phyloP scores from a whole-genome alignment of 2,329 filamentous ascomycete species.

The Penicillium sumatraense region DNA sequence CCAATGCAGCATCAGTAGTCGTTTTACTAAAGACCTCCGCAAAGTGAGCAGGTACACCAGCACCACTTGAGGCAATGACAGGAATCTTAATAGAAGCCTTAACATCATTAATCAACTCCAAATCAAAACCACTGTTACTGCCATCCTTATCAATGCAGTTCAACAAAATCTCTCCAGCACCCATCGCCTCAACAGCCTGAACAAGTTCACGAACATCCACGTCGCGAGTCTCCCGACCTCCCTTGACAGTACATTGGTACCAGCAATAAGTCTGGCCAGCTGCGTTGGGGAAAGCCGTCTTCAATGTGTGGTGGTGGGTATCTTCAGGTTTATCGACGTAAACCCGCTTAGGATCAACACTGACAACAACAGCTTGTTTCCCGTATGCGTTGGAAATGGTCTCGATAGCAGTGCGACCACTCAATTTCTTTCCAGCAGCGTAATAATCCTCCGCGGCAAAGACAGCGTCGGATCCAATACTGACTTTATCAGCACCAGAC shows the following conservation, averaged over 20 bases:
- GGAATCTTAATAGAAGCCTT: constrained; percentile 88
- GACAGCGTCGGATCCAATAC: constrained; percentile 93
- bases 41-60: constrained; percentile 86
- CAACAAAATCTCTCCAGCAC: constrained; percentile 87
- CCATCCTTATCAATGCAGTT: constrained; percentile 99
- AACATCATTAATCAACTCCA: constrained; percentile 87
- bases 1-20: constrained; percentile 85
- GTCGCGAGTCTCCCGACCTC: constrained; percentile 90
- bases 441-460: constrained; percentile 91
- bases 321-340: constrained; percentile 73
- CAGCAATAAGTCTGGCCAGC: constrained; percentile 83
- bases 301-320: constrained; percentile 75
- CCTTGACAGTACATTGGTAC: constrained; percentile 98
- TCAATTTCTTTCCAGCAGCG: constrained; percentile 67
- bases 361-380: constrained; percentile 95
- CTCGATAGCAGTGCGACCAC: constrained; percentile 89
- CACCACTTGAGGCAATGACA: constrained; percentile 92
- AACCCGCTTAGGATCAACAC: constrained; percentile 88
- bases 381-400: constrained; percentile 93
- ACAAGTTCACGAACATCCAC: constrained; percentile 89
- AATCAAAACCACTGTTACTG: constrained; percentile 90
- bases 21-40: constrained; percentile 87
- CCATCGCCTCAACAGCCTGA: constrained; percentile 92
- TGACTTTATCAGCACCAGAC: constrained; percentile 95
- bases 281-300: constrained; percentile 71